These are phyloP conservation scores for Fusarium chaquense DNA, from an alignment of 2,329 filamentous ascomycete species.

Conservation along the genomic window DNA sequence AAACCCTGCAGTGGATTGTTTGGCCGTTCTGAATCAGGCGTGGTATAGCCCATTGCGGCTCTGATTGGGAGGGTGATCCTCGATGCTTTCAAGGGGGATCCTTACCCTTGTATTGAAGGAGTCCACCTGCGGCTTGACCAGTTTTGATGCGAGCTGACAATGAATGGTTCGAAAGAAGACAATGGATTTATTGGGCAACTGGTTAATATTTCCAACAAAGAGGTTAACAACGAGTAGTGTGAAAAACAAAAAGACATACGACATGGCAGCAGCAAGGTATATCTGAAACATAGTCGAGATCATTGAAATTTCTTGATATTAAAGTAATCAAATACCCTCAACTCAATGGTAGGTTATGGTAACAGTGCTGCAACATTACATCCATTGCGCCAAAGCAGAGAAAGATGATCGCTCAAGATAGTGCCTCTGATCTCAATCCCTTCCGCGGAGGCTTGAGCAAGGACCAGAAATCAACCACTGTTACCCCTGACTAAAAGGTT, in stretches of 20 bases:
- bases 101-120: slow-evolving; percentile 31
- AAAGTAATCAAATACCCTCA: slow-evolving; percentile 4
- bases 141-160: slow-evolving; percentile 27
- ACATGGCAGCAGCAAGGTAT: background rate
- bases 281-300: slow-evolving; percentile 27
- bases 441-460: slow-evolving; percentile 8
- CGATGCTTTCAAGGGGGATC: slow-evolving; percentile 21
- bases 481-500: slow-evolving; percentile 26
- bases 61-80: slow-evolving; percentile 40
- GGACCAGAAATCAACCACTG: slow-evolving; percentile 3
- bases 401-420: slow-evolving; percentile 2
- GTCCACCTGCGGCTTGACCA: slow-evolving; percentile 39
- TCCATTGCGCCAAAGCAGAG: background rate
- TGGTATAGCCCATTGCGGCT: slow-evolving; percentile 24
- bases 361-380: background rate
- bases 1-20: slow-evolving; percentile 29
- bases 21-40: slow-evolving; percentile 39
- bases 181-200: background rate
- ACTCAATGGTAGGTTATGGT: background rate
- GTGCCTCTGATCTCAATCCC: slow-evolving; percentile 6
- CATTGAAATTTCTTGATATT: slow-evolving; percentile 16
- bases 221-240: background rate
- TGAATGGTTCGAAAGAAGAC: slow-evolving; percentile 4
- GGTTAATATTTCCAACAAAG: background rate
- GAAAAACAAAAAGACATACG: background rate